Percentiles rank a stretch among this genome's conserved stretches.
phyloP scores from a whole-genome alignment of 352 stramenopile genomes.

The Thalassiosira delicatula region DNA sequence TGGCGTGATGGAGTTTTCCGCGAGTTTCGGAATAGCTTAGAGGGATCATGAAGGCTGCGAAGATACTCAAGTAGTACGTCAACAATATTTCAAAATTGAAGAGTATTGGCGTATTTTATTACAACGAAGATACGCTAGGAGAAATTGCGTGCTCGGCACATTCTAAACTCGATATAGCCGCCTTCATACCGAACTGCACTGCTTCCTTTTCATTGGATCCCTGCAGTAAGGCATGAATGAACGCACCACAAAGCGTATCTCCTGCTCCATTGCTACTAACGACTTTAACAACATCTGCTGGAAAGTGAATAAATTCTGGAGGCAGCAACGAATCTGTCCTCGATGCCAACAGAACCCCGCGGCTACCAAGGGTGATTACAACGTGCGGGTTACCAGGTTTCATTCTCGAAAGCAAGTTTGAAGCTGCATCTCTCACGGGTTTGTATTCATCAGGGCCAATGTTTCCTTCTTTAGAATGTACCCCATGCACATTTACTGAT shows the following conservation, averaged over 20 bases:
- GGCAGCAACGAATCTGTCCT: constrained; percentile 3
- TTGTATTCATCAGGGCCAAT: constrained; percentile 33
- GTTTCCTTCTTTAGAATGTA: constrained; percentile 2
- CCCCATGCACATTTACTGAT: constrained; percentile 7
- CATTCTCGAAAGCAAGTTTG: constrained; percentile 61
- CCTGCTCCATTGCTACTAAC: constrained; percentile 74
- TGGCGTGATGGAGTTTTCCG: too few species aligned
- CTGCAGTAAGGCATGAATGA: constrained; percentile 69
- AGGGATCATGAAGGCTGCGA: too few species aligned
- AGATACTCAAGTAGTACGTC: too few species aligned
- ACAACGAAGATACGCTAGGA: constrained; percentile 48
- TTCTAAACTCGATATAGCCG: constrained; percentile 60
- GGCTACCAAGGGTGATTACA: constrained; percentile 62
- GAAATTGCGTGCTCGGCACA: constrained; percentile 64
- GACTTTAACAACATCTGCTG: constrained; percentile 30
- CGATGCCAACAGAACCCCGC: constrained; percentile 60
- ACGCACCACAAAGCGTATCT: constrained; percentile 72
- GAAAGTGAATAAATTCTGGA: constrained; percentile 56
- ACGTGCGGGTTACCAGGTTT: constrained; percentile 42
- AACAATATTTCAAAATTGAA: too few species aligned
- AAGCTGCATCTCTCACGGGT: constrained; percentile 33
- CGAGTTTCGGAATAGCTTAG: too few species aligned
- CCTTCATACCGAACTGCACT: constrained; percentile 65
- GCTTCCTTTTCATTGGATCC: constrained; percentile 46
- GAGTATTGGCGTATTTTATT: background rate